Base-by-base conservation (phyloP, 2,329 filamentous ascomycete genomes). In the Scorias spongiosa region DNA sequence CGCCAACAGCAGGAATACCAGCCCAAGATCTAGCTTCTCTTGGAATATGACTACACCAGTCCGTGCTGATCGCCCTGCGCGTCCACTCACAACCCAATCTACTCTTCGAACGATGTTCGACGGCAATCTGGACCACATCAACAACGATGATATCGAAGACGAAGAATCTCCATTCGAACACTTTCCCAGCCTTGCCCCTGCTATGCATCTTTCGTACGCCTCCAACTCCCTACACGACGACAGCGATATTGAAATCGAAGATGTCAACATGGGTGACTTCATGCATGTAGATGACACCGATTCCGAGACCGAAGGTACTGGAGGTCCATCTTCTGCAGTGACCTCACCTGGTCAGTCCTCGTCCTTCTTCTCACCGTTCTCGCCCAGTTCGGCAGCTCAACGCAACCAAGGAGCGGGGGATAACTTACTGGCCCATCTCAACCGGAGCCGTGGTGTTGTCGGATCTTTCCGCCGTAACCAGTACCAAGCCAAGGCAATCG, bases 381-480 rank as follows among this genome's bases (percentile, higher is more conserved):
- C 39, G 42, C 48, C 47, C 37, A 40, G 11, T 10, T 40, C 38
- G 11, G 12, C 38, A 17, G 38, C 38, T 14, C 20, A 17, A 37
- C 20, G 43, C 30, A 15, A 17, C 34, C 9, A 17, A 12, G 43
- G 42, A 11, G 40, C 41, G 6, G 41, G 41, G 20, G 28, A 56
- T 38, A 69, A 71, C 20, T 70, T 81, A 44, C 64, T 82, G n/a
- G 71, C 72, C 43, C 79, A 81, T 51, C 76, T 87, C 34, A 78
- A 81, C 54, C 75, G 77, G 51, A 51, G 53, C 2, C 56, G 49
- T 20, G 75, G 79, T 45, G 76, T 81, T 11, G 83, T 91, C 30
- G 82, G 82, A 32, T 81, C 84, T 1, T 93, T 91, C 69, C 83
- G 83, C 44, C 69, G 66, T 37, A 74, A 74, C 49, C 68, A 73